Evolutionary conservation across 306 rosid genomes (phyloP).

Genomic region (Trifolium fragiferum): DNA sequence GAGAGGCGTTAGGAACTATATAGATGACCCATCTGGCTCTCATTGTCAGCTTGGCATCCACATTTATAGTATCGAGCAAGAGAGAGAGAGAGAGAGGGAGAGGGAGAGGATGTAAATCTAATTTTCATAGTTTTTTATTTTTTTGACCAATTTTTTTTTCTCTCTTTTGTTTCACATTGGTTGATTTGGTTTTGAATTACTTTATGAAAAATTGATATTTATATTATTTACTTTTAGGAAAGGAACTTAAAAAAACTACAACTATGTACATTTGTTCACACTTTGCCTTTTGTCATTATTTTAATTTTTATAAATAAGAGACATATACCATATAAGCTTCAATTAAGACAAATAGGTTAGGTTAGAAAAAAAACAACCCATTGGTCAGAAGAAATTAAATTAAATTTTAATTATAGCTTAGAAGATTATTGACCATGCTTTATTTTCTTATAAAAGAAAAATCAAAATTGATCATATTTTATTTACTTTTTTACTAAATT

Average conservation of each 20-base stretch:
- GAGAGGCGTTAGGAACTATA: constrained; percentile 42
- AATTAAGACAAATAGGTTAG: no score
- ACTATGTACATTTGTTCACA: background rate
- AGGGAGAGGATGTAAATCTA: background rate
- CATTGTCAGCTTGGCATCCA: constrained; percentile 22
- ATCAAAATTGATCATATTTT: no score
- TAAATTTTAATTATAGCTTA: no score
- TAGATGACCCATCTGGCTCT: constrained; percentile 34
- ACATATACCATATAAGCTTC: background rate
- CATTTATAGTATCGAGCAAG: constrained; percentile 45
- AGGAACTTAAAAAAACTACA: background rate
- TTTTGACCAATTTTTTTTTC: background rate
- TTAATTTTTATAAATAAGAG: no score
- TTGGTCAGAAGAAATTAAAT: no score
- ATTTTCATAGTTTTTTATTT: background rate
- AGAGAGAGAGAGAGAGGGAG: background rate
- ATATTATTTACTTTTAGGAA: background rate
- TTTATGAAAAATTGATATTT: background rate
- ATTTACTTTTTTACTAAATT: no score
- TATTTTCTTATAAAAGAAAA: no score
- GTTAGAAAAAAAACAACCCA: no score
- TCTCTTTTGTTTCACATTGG: background rate
- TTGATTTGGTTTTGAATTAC: background rate
- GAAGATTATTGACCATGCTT: no score
- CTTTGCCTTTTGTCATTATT: background rate